Evolutionary conservation across 192 early-diverging fungal species (phyloP), one percentile per base, ranked within the genome.

Genomic region (Coemansia sp.): DNA sequence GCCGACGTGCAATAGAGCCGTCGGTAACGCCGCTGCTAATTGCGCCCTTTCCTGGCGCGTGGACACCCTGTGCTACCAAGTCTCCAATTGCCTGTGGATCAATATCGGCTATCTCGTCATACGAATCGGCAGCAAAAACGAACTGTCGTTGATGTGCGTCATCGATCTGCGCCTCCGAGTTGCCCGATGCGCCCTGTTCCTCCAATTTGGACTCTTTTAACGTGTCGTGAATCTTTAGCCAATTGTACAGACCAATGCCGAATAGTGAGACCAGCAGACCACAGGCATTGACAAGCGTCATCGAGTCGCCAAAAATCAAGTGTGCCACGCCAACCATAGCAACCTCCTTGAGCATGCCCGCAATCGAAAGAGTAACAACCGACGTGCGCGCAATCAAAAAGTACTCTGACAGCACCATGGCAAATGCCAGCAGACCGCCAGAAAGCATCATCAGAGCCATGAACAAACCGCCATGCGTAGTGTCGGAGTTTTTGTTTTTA

Each of bases 261-360:
- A 86, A 80, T n/a, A 97, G 59, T 15, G 91, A 89, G 12, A 94
- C 82, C 52, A 90, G 72, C 26, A 97, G 69, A 9, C 95, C 95
- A 15, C 87, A 57, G 9, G 87, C 78, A 40, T 94, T 94, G 64
- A 88, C 75, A 0, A 86, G 21, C 6, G 93, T 91, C 69, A 94
- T 84, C 11, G 83, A 69, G 65, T 97, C 95, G n/a, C 87, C 85
- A 74, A 96, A 97, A 19, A 94, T 81, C 21, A 90, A 8, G 6
- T 82, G 71, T 0, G 92, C 90, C 1, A 90, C 73, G 8, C 85
- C 71, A 15, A 97, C 87, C 21, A 94, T 95, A 9, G 89, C 72
- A 1, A 97, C 88, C 71, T 97, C 95, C 83, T 89, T 90, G 63
- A 92, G 71, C 66, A 90, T 95, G 15, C 95, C 95, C 4, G 89